phyloP scores from a whole-genome alignment of 2,329 filamentous ascomycete species.

The Clonostachys chloroleuca region DNA sequence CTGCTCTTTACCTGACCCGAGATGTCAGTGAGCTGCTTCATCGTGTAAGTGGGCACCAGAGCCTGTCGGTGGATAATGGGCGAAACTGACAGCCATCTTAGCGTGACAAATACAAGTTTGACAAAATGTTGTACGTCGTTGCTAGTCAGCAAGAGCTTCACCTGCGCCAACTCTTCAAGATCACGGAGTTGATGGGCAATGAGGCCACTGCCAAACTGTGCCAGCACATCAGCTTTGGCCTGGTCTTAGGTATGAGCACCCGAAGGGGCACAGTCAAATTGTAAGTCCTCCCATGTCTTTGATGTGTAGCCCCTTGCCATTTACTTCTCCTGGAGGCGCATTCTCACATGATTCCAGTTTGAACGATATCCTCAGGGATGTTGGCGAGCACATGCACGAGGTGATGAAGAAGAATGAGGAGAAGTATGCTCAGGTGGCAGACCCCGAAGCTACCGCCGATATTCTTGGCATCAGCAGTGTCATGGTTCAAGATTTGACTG shows the following conservation, averaged over 20 bases:
- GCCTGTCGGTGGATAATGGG: neutral
- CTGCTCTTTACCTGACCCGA: slow-evolving; percentile 72
- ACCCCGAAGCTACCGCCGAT: slow-evolving; percentile 80
- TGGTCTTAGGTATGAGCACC: slow-evolving; percentile 68
- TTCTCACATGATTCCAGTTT: slow-evolving; percentile 1
- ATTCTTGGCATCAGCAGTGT: slow-evolving; percentile 88
- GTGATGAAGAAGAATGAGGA: slow-evolving; percentile 87
- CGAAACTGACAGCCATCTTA: slow-evolving; percentile 1
- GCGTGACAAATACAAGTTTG: slow-evolving; percentile 56
- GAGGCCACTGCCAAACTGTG: slow-evolving; percentile 64
- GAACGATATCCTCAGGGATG: slow-evolving; percentile 69
- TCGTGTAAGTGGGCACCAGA: slow-evolving; percentile 26
- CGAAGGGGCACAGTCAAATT: slow-evolving; percentile 73
- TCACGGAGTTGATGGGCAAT: slow-evolving; percentile 67
- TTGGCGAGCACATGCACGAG: slow-evolving; percentile 94
- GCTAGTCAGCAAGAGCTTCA: slow-evolving; percentile 70
- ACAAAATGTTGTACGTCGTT: slow-evolving; percentile 79
- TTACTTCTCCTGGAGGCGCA: neutral
- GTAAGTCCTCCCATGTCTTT: slow-evolving; percentile 4
- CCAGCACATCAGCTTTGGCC: slow-evolving; percentile 72
- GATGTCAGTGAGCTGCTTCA: slow-evolving; percentile 72
- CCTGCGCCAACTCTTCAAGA: slow-evolving; percentile 72
- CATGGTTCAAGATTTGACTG: slow-evolving; percentile 97
- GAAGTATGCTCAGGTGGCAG: slow-evolving; percentile 86
- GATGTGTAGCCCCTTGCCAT: neutral